These are phyloP conservation scores for Pontederia paniculata DNA, from an alignment of 176 grass and related monocot genomes.

Conservation along the genomic window DNA sequence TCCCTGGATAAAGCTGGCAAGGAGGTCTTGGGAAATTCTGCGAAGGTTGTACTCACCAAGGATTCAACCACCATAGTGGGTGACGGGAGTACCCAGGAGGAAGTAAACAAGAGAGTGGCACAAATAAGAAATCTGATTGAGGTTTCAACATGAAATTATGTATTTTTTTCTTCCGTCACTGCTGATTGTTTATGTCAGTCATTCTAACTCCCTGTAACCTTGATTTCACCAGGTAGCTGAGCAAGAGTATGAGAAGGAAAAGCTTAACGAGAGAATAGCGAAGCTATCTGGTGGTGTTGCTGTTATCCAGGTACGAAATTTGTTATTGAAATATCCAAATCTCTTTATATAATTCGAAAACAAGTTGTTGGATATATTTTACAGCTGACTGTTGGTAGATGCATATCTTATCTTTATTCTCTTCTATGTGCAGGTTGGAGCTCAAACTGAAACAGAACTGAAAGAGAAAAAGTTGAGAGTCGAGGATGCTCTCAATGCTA, in stretches of 20 bases:
- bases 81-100: conserved; percentile 86
- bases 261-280: conserved; percentile 93
- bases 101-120: conserved; percentile 79
- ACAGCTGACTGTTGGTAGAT: neutral
- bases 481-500: conserved; percentile 98
- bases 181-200: neutral
- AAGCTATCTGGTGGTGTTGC: conserved; percentile 98
- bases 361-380: neutral
- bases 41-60: conserved; percentile 82
- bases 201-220: neutral
- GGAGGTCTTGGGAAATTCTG: conserved; percentile 68
- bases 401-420: conserved; percentile 3
- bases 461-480: conserved; percentile 99
- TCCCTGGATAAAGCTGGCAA: conserved; percentile 85
- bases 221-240: conserved; percentile 40
- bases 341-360: neutral
- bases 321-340: neutral
- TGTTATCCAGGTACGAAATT: conserved; percentile 73
- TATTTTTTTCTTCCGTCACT: neutral
- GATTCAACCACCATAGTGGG: conserved; percentile 92
- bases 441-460: conserved; percentile 95
- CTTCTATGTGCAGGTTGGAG: conserved; percentile 56
- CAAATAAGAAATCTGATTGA: conserved; percentile 92
- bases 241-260: conserved; percentile 99
- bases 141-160: conserved; percentile 22